Evolutionary conservation across 2,329 filamentous ascomycete species (phyloP), one percentile per base, ranked within the genome.

Genomic region (Phialocephala subalpina): DNA sequence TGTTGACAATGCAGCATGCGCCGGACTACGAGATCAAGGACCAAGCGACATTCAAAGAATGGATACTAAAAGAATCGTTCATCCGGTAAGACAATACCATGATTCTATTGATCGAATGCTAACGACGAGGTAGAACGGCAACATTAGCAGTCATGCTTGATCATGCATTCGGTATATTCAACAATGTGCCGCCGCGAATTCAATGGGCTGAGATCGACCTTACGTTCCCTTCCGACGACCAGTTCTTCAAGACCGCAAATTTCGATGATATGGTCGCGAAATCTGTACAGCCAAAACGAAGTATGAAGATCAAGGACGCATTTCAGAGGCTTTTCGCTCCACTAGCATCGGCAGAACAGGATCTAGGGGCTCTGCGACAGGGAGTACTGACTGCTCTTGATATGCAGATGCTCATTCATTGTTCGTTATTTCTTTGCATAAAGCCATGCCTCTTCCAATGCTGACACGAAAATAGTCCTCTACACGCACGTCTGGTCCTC

Each of bases 151-250:
- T 70, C n/a, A 74, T 76, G 73, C 69, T 77, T 5, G 75, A 77
- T 58, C 72, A 73, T 57, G 69, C 69, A 5, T 76, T 75, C 69
- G 74, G 71, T 7, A 74, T 76, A 20, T 75, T 76, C 64, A 75
- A 77, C 60, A 77, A 77, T 38, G 68, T 75, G 1, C 40, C 73
- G 6, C 70, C 73, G 11, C 68, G 72, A n/a, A 66, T 76, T 20
- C 74, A 76, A 63, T 77, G 74, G 74, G 62, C 73, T 1, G 75
- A 77, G 65, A 64, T 76, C 7, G 75, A 75, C 57, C 66, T 75
- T 2, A 67, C 70, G 2, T 74, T 77, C 58, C 72, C 74, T 5
- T 69, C 68, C 45, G 72, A 74, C 29, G 72, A 75, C 25, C 29
- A 52, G 0, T 76, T 68, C 38, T 77, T 77, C 62, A 67, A 67